These are phyloP conservation scores for Triangularia setosa DNA, from an alignment of 2,329 filamentous ascomycete species.

Conservation along the genomic window DNA sequence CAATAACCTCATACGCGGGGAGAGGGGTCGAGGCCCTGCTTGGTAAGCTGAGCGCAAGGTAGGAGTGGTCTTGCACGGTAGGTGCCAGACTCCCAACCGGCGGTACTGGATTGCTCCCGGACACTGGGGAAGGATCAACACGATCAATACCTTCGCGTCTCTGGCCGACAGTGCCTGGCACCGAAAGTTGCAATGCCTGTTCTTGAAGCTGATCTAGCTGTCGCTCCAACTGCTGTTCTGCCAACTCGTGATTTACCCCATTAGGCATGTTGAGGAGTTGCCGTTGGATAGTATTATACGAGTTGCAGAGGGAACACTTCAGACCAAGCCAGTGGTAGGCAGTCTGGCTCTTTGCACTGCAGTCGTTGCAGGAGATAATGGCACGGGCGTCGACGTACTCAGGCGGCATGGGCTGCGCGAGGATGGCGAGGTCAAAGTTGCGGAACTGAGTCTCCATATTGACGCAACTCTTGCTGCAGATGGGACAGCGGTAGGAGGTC, in stretches of 20 bases:
- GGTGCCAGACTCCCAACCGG: background rate
- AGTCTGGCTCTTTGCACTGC: constrained; percentile 79
- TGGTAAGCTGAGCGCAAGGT: background rate
- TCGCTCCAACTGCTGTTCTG: constrained; percentile 21
- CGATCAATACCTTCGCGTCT: background rate
- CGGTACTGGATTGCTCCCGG: background rate
- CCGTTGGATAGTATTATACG: constrained; percentile 66
- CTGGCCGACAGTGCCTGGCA: background rate
- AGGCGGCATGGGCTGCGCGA: constrained; percentile 84
- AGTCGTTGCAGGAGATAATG: constrained; percentile 91
- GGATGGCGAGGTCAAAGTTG: constrained; percentile 82
- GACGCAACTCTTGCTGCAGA: constrained; percentile 92
- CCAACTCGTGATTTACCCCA: constrained; percentile 20
- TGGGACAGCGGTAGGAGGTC: constrained; percentile 90
- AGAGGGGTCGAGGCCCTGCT: background rate
- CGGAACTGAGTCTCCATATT: constrained; percentile 97
- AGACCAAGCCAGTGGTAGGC: constrained; percentile 92
- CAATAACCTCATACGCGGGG: background rate
- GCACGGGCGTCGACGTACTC: constrained; percentile 78
- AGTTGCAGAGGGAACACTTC: constrained; percentile 73
- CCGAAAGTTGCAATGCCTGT: background rate
- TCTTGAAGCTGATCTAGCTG: background rate
- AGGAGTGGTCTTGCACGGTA: background rate
- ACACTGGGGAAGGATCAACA: background rate
- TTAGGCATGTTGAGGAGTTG: constrained; percentile 51